These are phyloP conservation scores for Coemansia sp. DNA, from an alignment of 192 early-diverging fungal species.

Conservation along the genomic window DNA sequence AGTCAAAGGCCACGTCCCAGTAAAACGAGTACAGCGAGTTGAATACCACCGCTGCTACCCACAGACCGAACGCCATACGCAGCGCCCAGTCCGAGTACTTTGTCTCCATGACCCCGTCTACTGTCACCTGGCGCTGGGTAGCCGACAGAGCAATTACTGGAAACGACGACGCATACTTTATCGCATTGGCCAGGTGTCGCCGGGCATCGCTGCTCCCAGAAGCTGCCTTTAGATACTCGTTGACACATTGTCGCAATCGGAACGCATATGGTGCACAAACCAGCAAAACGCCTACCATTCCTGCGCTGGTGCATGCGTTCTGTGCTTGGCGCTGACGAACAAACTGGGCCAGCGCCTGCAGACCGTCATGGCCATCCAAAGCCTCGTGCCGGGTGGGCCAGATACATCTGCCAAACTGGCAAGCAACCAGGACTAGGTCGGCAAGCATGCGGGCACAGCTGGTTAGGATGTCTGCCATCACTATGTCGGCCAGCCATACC, in stretches of 20 bases:
- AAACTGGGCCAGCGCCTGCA: conserved; percentile 4
- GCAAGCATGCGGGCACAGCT: conserved; percentile 88
- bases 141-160: conserved; percentile 51
- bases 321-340: conserved; percentile 4
- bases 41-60: conserved; percentile 67
- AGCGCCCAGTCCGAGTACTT: conserved; percentile 30
- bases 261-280: conserved; percentile 45
- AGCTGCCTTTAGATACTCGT: conserved; percentile 35
- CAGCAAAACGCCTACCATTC: conserved; percentile 22
- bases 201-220: conserved; percentile 35
- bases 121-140: conserved; percentile 21
- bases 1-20: conserved; percentile 95
- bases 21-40: conserved; percentile 94
- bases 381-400: conserved; percentile 7
- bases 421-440: conserved; percentile 63
- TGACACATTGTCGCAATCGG: conserved; percentile 54
- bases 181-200: conserved; percentile 86
- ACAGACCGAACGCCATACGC: conserved; percentile 37
- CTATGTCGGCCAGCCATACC: conserved; percentile 73
- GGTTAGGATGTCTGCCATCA: conserved; percentile 94
- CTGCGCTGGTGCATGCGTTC: conserved; percentile 16
- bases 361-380: neutral
- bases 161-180: conserved; percentile 82
- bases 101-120: conserved; percentile 15
- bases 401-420: conserved; percentile 57